These are phyloP conservation scores for Claviceps pazoutovae DNA, from an alignment of 2,329 filamentous ascomycete genomes.

Conservation along the genomic window DNA sequence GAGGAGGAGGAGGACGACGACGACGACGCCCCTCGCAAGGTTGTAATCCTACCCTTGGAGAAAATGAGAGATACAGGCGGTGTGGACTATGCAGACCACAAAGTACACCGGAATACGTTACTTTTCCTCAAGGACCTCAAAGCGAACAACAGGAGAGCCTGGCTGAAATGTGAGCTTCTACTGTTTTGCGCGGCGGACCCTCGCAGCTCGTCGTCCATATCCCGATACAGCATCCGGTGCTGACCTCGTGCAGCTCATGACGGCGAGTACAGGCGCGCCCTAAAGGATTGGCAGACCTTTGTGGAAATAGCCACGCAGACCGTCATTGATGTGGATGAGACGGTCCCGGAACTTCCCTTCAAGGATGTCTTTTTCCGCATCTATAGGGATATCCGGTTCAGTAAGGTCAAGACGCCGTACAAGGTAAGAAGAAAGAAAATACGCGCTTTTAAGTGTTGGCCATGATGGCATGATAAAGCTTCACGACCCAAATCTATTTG, in stretches of 20 bases:
- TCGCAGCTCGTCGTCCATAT: neutral
- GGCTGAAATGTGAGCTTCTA: conserved; percentile 40
- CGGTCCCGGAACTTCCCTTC: conserved; percentile 70
- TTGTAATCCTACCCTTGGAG: conserved; percentile 22
- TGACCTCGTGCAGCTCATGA: conserved; percentile 48
- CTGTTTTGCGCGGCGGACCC: neutral
- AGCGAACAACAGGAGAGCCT: conserved; percentile 42
- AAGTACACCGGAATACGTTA: conserved; percentile 43
- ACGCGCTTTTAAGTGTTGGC: neutral
- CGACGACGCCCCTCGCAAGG: conserved; percentile 20
- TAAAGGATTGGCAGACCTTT: conserved; percentile 72
- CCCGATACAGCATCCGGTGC: neutral
- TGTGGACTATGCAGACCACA: conserved; percentile 35
- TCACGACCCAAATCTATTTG: no score
- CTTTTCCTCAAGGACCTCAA: conserved; percentile 45
- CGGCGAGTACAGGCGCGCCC: conserved; percentile 60
- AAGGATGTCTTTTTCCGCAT: conserved; percentile 84
- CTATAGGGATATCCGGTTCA: conserved; percentile 75
- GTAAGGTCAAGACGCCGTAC: conserved; percentile 73
- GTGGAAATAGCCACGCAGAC: conserved; percentile 58
- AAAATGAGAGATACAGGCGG: conserved; percentile 21
- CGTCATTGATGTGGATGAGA: conserved; percentile 60
- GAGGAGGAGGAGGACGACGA: conserved; percentile 19
- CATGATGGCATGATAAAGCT: no score
- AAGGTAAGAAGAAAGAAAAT: conserved; percentile 41